Percentiles rank a stretch among this genome's conserved stretches.
Conservation (phyloP, 306 rosid genomes). For the Hylodesmum podocarpum region DNA sequence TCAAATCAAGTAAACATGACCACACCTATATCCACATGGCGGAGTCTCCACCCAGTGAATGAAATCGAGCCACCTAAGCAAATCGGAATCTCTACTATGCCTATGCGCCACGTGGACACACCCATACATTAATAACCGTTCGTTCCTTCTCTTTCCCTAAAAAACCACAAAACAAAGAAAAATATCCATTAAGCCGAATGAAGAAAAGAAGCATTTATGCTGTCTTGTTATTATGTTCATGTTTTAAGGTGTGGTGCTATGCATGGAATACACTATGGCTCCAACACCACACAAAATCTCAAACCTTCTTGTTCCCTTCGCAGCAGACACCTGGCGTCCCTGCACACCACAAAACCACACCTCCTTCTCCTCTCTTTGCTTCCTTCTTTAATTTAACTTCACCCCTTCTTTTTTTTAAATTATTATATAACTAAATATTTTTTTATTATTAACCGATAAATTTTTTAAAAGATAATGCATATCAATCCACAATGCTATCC, state of each 20-base stretch:
- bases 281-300: constrained; percentile 32
- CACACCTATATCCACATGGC: constrained; percentile 39
- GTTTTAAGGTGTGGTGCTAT: not conserved
- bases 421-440: not conserved
- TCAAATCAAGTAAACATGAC: constrained; percentile 20
- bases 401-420: not conserved
- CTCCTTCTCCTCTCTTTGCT: constrained; percentile 6
- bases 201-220: not conserved
- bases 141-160: not conserved
- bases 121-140: not conserved
- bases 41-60: constrained; percentile 27
- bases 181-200: constrained; percentile 34
- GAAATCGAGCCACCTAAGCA: constrained; percentile 34
- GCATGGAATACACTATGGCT: not conserved
- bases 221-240: not conserved
- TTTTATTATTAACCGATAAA: not conserved
- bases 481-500: too few species aligned
- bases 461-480: too few species aligned
- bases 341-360: constrained; percentile 40
- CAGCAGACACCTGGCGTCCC: constrained; percentile 56
- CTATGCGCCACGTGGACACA: constrained; percentile 31
- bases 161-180: not conserved
- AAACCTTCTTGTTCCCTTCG: constrained; percentile 33
- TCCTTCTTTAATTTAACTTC: not conserved
- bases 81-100: constrained; percentile 45